Base-by-base conservation (phyloP, 495 filamentous ascomycete species). In the Hyphodiscus hymeniophilus region DNA sequence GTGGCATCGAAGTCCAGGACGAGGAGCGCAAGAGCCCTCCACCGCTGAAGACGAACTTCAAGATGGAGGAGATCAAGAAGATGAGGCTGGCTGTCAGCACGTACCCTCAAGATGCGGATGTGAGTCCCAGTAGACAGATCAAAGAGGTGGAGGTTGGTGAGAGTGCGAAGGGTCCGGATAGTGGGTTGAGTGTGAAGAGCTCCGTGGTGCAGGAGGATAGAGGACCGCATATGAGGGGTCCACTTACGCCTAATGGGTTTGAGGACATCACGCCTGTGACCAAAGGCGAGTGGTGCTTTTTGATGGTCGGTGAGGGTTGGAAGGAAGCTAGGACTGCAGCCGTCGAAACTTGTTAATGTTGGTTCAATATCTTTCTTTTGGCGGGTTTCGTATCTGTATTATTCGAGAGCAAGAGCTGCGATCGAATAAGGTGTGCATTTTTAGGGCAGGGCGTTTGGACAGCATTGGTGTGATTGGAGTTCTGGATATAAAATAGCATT, bases 181-280 rank as follows among this genome's bases (percentile, higher is more conserved):
- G 16, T 21, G 33, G 16, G 12, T 10, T 38, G 26, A 28, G 26
- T 28, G 10, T 28, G 4, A 13, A 13, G 1, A 21, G 20, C 15
- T 30, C 52, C 7, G 39, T 44, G 23, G 21, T 51, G 48, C 18
- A 17, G 6, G 41, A 45, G n/a, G 52, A 56, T 42, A 24, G 52
- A 3, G 56, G 52, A 10, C 56, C 56, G 8, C 56, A 59, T 50
- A 11, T 18, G 7, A 30, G 56, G 7, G 53, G 57, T 2, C 38
- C 53, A 3, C 52, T 59, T 61, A 78, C 73, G 46, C 75, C 74
- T 7, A 76, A 78, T 50, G 66, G 65, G 30, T 72, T 70, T 40
- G 73, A 75, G 32, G 74, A 78, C 40, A 72, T 77, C 36, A 73
- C 70, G 23, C 75, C 73, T 11, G 67, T 72, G 13, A 78, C 75